A percentile compares a stretch with the other conserved stretches of the same genome.
Evolutionary conservation across 1,284 basidiomycete species (phyloP).

Genomic region (Chalciporus piperatoides): DNA sequence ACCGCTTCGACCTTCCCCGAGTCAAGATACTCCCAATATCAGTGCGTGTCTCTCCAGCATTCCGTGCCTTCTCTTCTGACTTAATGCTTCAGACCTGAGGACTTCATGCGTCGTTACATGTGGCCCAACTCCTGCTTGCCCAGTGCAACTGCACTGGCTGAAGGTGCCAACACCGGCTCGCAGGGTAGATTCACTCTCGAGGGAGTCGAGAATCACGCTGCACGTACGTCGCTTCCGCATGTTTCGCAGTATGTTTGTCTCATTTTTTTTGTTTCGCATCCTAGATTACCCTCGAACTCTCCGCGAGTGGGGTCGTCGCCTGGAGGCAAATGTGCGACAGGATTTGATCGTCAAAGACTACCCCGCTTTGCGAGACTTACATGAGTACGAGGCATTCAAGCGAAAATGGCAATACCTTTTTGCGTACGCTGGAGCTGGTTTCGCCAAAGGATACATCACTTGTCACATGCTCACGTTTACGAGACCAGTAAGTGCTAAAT

Average conservation of each 20-base stretch:
- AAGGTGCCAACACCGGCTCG: slow-evolving; percentile 60
- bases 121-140: slow-evolving; percentile 91
- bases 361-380: slow-evolving; percentile 49
- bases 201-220: slow-evolving; percentile 82
- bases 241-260: slow-evolving; percentile 1
- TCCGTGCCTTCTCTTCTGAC: slow-evolving; percentile 8
- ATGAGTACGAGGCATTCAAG: slow-evolving; percentile 61
- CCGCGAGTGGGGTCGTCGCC: slow-evolving; percentile 81
- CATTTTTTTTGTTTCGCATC: slow-evolving; percentile 6
- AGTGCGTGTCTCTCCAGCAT: slow-evolving; percentile 42
- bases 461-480: slow-evolving; percentile 73
- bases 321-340: slow-evolving; percentile 60
- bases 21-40: slow-evolving; percentile 61
- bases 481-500: slow-evolving; percentile 43
- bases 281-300: slow-evolving; percentile 84
- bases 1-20: slow-evolving; percentile 86
- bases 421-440: slow-evolving; percentile 71
- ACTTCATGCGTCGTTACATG: slow-evolving; percentile 89
- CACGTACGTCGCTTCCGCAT: slow-evolving; percentile 46
- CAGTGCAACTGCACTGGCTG: slow-evolving; percentile 71
- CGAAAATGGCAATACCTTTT: slow-evolving; percentile 78
- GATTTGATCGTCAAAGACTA: slow-evolving; percentile 55
- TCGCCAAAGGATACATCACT: slow-evolving; percentile 71
- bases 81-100: slow-evolving; percentile 56
- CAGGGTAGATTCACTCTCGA: slow-evolving; percentile 79